Base-by-base conservation (phyloP, 1,139 yeast species). In the Zhuliangozyma blackwelliae region DNA sequence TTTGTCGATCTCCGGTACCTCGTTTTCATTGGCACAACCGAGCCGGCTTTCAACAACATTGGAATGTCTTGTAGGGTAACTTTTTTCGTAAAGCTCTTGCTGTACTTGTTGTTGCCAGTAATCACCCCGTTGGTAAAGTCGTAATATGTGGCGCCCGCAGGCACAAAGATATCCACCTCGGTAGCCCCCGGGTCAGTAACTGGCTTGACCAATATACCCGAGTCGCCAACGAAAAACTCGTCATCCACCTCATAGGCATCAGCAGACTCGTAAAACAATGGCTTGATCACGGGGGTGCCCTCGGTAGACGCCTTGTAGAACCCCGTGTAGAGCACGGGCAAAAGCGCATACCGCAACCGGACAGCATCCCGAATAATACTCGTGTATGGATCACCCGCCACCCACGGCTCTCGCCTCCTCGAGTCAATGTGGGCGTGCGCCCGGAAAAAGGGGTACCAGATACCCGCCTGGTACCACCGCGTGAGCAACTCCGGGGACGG, bases 361-460 rank as follows among this genome's bases (percentile, higher is more conserved):
- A 92, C 70, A 0, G 96, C 83, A 34, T 83, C 82, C 38, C 85
- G 72, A 38, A 89, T 82, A 21, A 75, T 57, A 0, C 77, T 64
- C n/a, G 82, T 77, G 49, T 75, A 79, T 4, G 92, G 90, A 25
- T 80, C 94, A 3, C 86, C 86, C 2, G 84, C 72, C 33, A 90
- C 61, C 82, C 90, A 92, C 1, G 98, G 98, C 54, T 92, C 99
- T 43, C 97, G 75, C 59, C 97, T 78, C 52, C 84, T 72, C 1
- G 97, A 72, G 57, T 92, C 97, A 40, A 90, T 84, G 63, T 94
- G 97, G 0, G 97, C 97, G 63, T 92, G 99, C 0, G 84, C 97
- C 53, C 98, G 73, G 68, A 92, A 90, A 54, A 92, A 94, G 30
- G 98, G 98, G 59, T 90, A 90, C 81, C 95, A 92, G 21, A 86